Conservation (phyloP, 2,329 filamentous ascomycete genomes). For the Aspergillus ustus region DNA sequence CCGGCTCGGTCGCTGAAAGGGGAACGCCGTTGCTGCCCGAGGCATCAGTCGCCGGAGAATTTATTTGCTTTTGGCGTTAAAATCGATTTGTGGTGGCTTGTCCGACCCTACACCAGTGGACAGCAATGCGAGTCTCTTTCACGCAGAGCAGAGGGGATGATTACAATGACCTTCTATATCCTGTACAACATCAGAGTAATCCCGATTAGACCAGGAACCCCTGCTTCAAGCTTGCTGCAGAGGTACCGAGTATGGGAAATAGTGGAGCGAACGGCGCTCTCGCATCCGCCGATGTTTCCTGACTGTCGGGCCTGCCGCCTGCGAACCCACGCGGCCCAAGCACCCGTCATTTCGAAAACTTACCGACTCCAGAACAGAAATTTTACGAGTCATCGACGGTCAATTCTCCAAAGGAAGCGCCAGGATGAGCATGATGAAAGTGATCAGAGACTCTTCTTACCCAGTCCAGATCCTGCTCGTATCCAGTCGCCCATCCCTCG, state of each 20-base stretch:
- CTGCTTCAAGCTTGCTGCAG: conserved; percentile 19
- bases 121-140: not conserved
- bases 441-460: too few relatives aligned
- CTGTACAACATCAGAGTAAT: conserved; percentile 16
- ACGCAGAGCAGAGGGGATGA: not conserved
- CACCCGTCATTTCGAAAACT: conserved; percentile 20
- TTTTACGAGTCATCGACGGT: not conserved
- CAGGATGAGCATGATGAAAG: not conserved
- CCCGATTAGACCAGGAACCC: conserved; percentile 19
- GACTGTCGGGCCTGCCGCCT: conserved; percentile 42
- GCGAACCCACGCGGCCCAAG: conserved; percentile 31
- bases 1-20: not conserved
- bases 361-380: not conserved
- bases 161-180: not conserved
- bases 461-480: not conserved
- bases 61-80: not conserved
- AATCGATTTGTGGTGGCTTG: not conserved
- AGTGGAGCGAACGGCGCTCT: conserved; percentile 41
- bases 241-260: conserved; percentile 10
- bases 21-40: not conserved
- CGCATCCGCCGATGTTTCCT: conserved; percentile 41
- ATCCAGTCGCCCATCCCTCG: not conserved
- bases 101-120: not conserved
- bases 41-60: conserved; percentile 1
- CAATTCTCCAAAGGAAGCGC: not conserved